Conservation (phyloP, 176 grass and related monocot genomes). For the Poa pratensis region DNA sequence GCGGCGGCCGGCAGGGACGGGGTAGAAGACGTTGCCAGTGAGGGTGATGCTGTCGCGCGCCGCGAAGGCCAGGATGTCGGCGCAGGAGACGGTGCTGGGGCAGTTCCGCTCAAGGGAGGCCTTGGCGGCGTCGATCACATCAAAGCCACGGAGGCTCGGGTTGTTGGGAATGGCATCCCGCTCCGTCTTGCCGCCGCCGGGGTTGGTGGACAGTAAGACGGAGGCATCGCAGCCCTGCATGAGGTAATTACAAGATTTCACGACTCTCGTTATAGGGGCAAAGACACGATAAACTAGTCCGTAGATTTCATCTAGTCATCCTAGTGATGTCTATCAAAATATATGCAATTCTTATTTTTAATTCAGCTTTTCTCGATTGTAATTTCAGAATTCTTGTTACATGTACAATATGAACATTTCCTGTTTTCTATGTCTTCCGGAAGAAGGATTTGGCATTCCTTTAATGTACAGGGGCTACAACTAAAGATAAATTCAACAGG, state of each 20-base stretch:
- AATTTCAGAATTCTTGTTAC: not conserved
- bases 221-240: slow-evolving; percentile 58
- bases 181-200: slow-evolving; percentile 42
- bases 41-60: slow-evolving; percentile 70
- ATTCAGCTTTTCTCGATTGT: not conserved
- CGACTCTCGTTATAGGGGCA: no score
- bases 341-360: no score
- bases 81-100: slow-evolving; percentile 61
- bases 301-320: no score
- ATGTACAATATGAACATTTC: not conserved
- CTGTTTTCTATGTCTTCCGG: not conserved
- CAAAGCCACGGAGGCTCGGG: slow-evolving; percentile 61
- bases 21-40: slow-evolving; percentile 62
- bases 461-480: not conserved
- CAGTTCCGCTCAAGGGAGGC: slow-evolving; percentile 51
- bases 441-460: not conserved
- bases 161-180: slow-evolving; percentile 25
- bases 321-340: no score
- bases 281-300: no score
- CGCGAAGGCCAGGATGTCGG: slow-evolving; percentile 70
- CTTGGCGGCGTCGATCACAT: slow-evolving; percentile 61
- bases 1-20: slow-evolving; percentile 59
- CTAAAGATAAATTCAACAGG: not conserved
- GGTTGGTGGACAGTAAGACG: slow-evolving; percentile 47
- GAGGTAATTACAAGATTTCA: no score